A percentile compares a stretch with the other conserved stretches of the same genome.
Evolutionary conservation across 495 filamentous ascomycete genomes (phyloP).

Genomic region (Ramalina intermedia): DNA sequence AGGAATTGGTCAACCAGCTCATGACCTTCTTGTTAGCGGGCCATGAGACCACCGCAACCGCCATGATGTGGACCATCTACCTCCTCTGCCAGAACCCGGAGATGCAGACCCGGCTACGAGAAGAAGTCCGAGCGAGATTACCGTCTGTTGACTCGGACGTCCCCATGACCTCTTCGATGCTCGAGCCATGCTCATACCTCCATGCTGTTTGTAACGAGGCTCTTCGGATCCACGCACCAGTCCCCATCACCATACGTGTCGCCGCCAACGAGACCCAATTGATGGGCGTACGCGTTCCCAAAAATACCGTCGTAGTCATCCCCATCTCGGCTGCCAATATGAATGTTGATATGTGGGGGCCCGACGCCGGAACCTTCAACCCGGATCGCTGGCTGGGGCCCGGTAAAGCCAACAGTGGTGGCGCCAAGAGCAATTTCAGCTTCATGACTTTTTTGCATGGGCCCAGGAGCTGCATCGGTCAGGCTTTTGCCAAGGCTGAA

Average conservation of each 20-base stretch:
- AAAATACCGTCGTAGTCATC: slow-evolving; percentile 37
- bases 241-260: slow-evolving; percentile 48
- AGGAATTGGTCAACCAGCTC: slow-evolving; percentile 74
- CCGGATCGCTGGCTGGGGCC: slow-evolving; percentile 63
- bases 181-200: slow-evolving; percentile 45
- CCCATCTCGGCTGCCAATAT: slow-evolving; percentile 52
- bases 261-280: slow-evolving; percentile 50
- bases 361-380: slow-evolving; percentile 62
- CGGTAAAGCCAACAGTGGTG: slow-evolving; percentile 34
- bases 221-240: slow-evolving; percentile 41
- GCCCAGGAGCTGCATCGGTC: slow-evolving; percentile 68
- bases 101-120: slow-evolving; percentile 41
- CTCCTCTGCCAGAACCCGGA: slow-evolving; percentile 42
- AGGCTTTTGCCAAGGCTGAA: slow-evolving; percentile 69
- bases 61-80: slow-evolving; percentile 47
- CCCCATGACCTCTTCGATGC: slow-evolving; percentile 32
- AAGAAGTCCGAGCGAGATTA: slow-evolving; percentile 46
- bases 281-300: slow-evolving; percentile 36
- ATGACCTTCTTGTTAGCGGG: slow-evolving; percentile 94
- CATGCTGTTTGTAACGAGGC: slow-evolving; percentile 49
- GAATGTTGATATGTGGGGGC: slow-evolving; percentile 63
- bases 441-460: slow-evolving; percentile 79
- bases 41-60: slow-evolving; percentile 61
- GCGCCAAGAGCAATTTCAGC: slow-evolving; percentile 49
- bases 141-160: slow-evolving; percentile 24